Percentiles rank a stretch among this genome's conserved stretches.
Evolutionary conservation across 2,329 filamentous ascomycete genomes (phyloP).

Genomic region (Geosmithia morbida): DNA sequence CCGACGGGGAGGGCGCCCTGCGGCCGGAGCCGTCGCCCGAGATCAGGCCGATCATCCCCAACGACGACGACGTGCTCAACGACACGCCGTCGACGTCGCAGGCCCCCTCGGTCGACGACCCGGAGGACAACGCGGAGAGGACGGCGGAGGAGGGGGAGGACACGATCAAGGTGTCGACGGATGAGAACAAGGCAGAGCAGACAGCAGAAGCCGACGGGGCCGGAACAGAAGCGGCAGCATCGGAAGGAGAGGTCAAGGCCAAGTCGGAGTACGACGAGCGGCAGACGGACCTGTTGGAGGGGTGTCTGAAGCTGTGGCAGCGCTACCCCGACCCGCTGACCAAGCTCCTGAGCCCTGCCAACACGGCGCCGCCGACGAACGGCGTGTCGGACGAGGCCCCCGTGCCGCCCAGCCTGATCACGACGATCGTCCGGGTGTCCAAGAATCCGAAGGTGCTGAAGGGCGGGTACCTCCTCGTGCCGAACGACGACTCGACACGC

Average conservation of each 20-base stretch:
- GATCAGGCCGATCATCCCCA: conserved; percentile 27
- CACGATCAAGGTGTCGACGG: conserved; percentile 7
- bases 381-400: conserved; percentile 35
- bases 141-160: conserved; percentile 1
- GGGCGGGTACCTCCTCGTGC: conserved; percentile 75
- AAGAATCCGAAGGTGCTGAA: conserved; percentile 76
- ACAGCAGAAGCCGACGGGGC: conserved; percentile 1
- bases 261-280: conserved; percentile 28
- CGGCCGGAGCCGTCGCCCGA: conserved; percentile 18
- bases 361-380: conserved; percentile 55
- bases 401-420: conserved; percentile 50
- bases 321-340: conserved; percentile 41
- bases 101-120: conserved; percentile 18
- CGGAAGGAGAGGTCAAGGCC: conserved; percentile 3
- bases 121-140: conserved; percentile 10
- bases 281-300: conserved; percentile 33
- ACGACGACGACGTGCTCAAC: conserved; percentile 42
- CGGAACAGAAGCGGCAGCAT: not conserved
- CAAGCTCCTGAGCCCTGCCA: conserved; percentile 41
- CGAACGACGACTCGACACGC: conserved; percentile 63
- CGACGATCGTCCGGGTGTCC: conserved; percentile 60
- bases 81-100: conserved; percentile 40
- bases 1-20: conserved; percentile 9
- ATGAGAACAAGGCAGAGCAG: conserved; percentile 9
- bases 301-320: conserved; percentile 50